Percentiles rank a stretch among this genome's conserved stretches.
Conservation (phyloP, 345 rosid species). For the Camelina hispida region DNA sequence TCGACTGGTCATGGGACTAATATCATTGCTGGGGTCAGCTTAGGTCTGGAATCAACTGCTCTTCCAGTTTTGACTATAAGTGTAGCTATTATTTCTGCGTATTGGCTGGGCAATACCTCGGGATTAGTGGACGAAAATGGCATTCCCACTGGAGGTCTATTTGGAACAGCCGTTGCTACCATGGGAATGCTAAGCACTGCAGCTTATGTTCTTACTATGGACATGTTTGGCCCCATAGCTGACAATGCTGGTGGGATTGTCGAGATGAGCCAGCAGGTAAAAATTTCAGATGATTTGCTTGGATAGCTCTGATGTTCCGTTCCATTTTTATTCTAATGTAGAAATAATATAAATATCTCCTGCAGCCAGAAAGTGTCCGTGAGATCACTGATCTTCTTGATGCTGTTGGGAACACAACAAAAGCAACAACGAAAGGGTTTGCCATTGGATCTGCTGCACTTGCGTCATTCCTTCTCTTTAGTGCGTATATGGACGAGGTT, state of each 20-base stretch:
- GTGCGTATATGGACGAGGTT: slow-evolving; percentile 99
- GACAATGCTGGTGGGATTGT: slow-evolving; percentile 99
- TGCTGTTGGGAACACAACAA: slow-evolving; percentile 99
- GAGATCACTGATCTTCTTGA: slow-evolving; percentile 97
- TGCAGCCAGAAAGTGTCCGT: slow-evolving; percentile 95
- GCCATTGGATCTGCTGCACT: slow-evolving; percentile 99
- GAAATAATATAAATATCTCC: slow-evolving; percentile 17
- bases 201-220: slow-evolving; percentile 98
- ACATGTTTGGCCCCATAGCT: slow-evolving; percentile 99
- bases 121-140: slow-evolving; percentile 94
- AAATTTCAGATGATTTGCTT: slow-evolving; percentile 3
- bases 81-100: slow-evolving; percentile 78
- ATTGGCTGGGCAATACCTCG: slow-evolving; percentile 93
- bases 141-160: slow-evolving; percentile 87
- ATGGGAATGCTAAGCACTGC: slow-evolving; percentile 99
- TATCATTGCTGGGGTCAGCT: slow-evolving; percentile 97
- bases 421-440: slow-evolving; percentile 99
- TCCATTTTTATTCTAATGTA: slow-evolving; percentile 7
- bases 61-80: slow-evolving; percentile 95
- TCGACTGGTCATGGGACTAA: slow-evolving; percentile 99
- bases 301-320: neutral
- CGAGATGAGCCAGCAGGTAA: slow-evolving; percentile 99
- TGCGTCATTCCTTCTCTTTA: slow-evolving; percentile 97
- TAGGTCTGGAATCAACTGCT: slow-evolving; percentile 98
- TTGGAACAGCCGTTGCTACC: slow-evolving; percentile 99